Evolutionary conservation across 202 grass and related monocot species (phyloP), one percentile per base, ranked within the genome.

Genomic region (Cymbopogon flexuosus): DNA sequence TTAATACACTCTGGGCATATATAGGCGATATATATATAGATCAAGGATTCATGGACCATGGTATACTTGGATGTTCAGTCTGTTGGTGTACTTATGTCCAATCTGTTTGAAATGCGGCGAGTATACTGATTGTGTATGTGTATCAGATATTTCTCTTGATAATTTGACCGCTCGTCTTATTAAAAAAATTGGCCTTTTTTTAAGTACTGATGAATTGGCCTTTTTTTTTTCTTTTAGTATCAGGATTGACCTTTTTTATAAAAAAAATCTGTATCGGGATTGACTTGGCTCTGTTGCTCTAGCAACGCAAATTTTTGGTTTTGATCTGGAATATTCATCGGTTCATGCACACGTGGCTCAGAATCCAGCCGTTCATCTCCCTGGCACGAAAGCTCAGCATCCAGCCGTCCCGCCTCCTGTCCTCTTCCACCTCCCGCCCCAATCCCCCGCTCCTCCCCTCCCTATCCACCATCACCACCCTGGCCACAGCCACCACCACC

Each of bases 321-420:
- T 45, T 5, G 3, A 3, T 45, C 42, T 45, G 42, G 42, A 14
- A 45, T 13, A 12, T 45, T 45, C 12, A 45, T 45, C 42, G 42
- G 11, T 45, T 14, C 42, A 13, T 27, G 73, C 37, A 24, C 15
- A 70, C 85, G 79, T 83, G 85, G 45, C 65, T 29, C 10, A 19
- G 3, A 66, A 84, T 88, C 86, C 15, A 58, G 18, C 68, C 86
- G 85, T 57, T 60, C n/a, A 45, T 83, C 58, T 64, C 59, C 58
- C 42, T 2, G 22, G 30, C n/a, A 12, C 45, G 27, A 27, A 5
- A 21, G 3, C 33, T 8, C 14, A 27, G 63, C 8, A 42, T 16
- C 34, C 27, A 27, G 27, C 27, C 13, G 16, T 7, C 39, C 21
- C 18, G 12, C 57, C 30, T 37, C 58, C 3, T 62, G 33, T 5